Percentiles rank a stretch among this genome's conserved stretches.
Evolutionary conservation across 176 grass and related monocot genomes (phyloP).

Genomic region (Urochloa ruziziensis): DNA sequence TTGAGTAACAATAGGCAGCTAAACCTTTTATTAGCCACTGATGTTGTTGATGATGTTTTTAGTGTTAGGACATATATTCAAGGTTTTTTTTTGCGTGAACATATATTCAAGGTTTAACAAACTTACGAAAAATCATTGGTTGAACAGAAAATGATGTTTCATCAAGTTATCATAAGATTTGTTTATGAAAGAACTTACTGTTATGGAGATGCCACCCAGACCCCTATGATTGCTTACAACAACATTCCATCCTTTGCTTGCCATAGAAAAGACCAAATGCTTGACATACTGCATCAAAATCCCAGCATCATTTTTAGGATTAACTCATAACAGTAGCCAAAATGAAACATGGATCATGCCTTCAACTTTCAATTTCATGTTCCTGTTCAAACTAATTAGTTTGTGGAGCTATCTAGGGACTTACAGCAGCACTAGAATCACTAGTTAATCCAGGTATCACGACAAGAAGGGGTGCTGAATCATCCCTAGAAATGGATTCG

Average conservation of each 20-base stretch:
- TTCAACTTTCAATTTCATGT: neutral
- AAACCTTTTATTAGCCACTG: neutral
- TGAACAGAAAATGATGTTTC: neutral
- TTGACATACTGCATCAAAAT: slow-evolving; percentile 77
- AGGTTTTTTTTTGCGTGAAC: no score
- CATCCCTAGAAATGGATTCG: slow-evolving; percentile 56
- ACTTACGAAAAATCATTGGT: neutral
- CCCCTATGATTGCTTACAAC: slow-evolving; percentile 93
- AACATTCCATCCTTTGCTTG: slow-evolving; percentile 77
- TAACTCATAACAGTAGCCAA: slow-evolving; percentile 2
- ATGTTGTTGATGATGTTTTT: neutral
- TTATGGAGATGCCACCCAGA: slow-evolving; percentile 92
- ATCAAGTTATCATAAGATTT: neutral
- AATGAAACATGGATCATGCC: neutral
- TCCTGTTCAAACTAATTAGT: slow-evolving; percentile 18
- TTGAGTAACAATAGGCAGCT: slow-evolving; percentile 4
- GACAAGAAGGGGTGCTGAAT: slow-evolving; percentile 72
- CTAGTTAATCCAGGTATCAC: slow-evolving; percentile 90
- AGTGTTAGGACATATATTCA: neutral
- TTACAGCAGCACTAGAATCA: slow-evolving; percentile 91
- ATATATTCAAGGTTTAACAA: slow-evolving; percentile 13
- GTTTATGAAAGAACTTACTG: slow-evolving; percentile 58
- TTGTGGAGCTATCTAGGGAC: slow-evolving; percentile 14
- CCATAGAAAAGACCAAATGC: slow-evolving; percentile 75
- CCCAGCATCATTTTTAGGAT: slow-evolving; percentile 15